Base-by-base conservation (phyloP, 768 basidiomycete species). In the Tricholoma bakamatsutake region DNA sequence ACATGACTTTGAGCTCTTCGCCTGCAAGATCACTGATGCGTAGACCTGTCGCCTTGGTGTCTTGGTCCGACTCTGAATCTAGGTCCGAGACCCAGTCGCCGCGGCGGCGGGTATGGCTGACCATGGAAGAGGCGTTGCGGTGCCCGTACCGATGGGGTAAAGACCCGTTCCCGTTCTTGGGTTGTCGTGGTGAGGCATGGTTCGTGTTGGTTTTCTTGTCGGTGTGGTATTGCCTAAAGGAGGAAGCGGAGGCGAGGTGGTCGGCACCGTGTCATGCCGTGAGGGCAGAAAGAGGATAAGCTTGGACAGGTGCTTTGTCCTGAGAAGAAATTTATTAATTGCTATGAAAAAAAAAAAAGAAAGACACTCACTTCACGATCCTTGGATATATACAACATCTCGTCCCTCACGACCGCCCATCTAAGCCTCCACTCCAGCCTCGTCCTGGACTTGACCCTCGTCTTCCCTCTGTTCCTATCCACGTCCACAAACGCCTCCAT, bases 351-450 rank as follows among this genome's bases (percentile, higher is more conserved):
- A 46, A 50, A 52, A 27, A 24, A 72, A 17, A 17, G 4, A 48
- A 30, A 31, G 1, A 3, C 3, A 1, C 77, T 53, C 61, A 87
- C 87, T 57, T 75, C 67, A 28, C 78, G 74, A 24, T 78, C 74
- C 61, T 78, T 82, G 61, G 74, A 82, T 13, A 89, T 63, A 50
- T 69, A 73, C n/a, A 89, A 65, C 18, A 73, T 62, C 0, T 83
- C 85, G 21, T 82, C 77, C 52, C 75, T 71, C 28, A 89, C 76
- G n/a, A 87, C 72, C 43, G 83, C 71, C 80, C 83, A 87, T 4
- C 83, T 70, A 15, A 80, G 74, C 42, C 78, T 76, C 87, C 87
- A 89, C 50, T 85, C 85, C 8, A 81, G 57, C 55, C 75, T 76
- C 59, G 62, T 62, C 59, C 30, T 48, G 31, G 54, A 62, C 37